Base-by-base conservation (phyloP, 2,329 filamentous ascomycete species). In the Trichoderma endophyticum region DNA sequence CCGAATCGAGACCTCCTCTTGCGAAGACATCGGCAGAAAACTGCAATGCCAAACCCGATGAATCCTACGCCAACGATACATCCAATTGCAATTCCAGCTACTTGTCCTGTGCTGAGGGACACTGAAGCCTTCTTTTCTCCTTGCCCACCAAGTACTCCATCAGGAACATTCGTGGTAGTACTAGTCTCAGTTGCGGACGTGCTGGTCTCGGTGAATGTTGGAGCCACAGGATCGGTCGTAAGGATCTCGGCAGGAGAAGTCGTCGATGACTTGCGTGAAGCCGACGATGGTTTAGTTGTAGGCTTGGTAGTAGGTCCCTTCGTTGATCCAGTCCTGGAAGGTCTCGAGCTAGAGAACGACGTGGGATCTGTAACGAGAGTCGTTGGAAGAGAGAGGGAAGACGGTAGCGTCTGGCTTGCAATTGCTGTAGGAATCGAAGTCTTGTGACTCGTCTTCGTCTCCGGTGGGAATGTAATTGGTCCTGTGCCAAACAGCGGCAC, bases 41-140 rank as follows among this genome's bases (percentile, higher is more conserved):
- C 75, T 28, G 89, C 83, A 14, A 87, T 77, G 5, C 82, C 82
- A 32, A 88, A 76, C 6, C 84, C 86, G 21, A 91, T 75, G 5
- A 84, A 78, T 4, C 85, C 80, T 1, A 84, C 62, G 2, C 61
- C 85, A 5, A 85, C 86, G 5, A 84, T 83, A 12, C 85, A 82
- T 6, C 88, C 90, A 4, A 89, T 82, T 1, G 85, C 82, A 72
- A 92, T 89, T 7, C 89, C 90, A 21, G 84, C 85, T 61, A 91
- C 84, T 73, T 90, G 86, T 4, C 80, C 80, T 7, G 81, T 82
- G 34, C 74, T 81, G 15, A 83, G 78, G 34, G 69, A 71, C n/a
- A 36, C 57, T 15, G 62, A 28, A 12, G 12, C 9, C 9, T 66
- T 54, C 56, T 71, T 71, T 15, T 66, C 43, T 14, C 39, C 68